A percentile compares a stretch with the other conserved stretches of the same genome.
Evolutionary conservation across 805 yeast species (phyloP).

Genomic region (Phaffomyces thermotolerans): DNA sequence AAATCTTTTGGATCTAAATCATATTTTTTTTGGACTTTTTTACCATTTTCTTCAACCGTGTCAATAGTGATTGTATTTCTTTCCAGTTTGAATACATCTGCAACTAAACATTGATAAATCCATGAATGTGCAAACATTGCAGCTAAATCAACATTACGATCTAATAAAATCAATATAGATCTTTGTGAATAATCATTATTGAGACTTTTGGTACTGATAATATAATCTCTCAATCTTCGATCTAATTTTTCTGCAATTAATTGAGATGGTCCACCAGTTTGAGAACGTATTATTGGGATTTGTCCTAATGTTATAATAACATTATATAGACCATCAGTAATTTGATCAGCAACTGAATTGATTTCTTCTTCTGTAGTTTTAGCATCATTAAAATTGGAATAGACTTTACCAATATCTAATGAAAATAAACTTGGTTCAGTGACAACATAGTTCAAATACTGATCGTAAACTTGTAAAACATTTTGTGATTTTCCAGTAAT

Average conservation of each 20-base stretch:
- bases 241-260: constrained; percentile 85
- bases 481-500: constrained; percentile 59
- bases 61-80: constrained; percentile 73
- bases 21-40: constrained; percentile 46
- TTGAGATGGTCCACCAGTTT: constrained; percentile 93
- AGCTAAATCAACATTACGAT: constrained; percentile 82
- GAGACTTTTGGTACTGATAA: constrained; percentile 47
- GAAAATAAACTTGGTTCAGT: constrained; percentile 90
- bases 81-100: constrained; percentile 78
- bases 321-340: constrained; percentile 78
- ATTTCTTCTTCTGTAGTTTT: constrained; percentile 68
- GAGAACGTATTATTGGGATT: constrained; percentile 87
- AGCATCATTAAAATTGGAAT: constrained; percentile 64
- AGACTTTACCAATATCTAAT: constrained; percentile 59
- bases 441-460: constrained; percentile 84
- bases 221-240: constrained; percentile 75
- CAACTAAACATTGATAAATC: constrained; percentile 95
- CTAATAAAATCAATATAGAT: constrained; percentile 74
- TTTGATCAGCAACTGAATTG: constrained; percentile 54
- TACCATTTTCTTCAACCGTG: constrained; percentile 28
- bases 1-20: constrained; percentile 92
- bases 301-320: constrained; percentile 68
- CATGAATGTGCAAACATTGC: constrained; percentile 96
- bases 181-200: constrained; percentile 38
- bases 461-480: constrained; percentile 88